Evolutionary conservation across 495 filamentous ascomycete species (phyloP), one percentile per base, ranked within the genome.

Genomic region (Penicillium crystallinum): DNA sequence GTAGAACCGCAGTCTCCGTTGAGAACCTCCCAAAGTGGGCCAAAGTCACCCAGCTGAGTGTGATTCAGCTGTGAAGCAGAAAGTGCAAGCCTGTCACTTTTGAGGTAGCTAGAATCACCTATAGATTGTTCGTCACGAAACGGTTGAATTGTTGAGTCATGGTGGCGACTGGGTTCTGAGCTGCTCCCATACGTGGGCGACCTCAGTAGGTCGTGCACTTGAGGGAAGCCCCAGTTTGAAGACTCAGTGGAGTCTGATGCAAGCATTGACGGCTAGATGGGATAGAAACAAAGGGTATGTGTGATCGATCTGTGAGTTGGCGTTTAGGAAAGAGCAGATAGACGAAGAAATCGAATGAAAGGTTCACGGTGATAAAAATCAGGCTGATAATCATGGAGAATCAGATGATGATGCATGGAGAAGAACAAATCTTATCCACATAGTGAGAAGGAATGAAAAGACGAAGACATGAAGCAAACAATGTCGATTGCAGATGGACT

Each of bases 171-270:
- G 38, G 45, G 42, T 36, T 30, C 18, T 21, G 58, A 37, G 21
- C 42, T 42, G 17, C 55, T 34, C 42, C 49, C 38, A 36, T 62
- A 54, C 27, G 71, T 63, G 56, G 70, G 70, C 18, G 73, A 71
- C 31, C 63, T 57, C n/a, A 78, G 65, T 39, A 80, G 68, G 56
- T 75, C 71, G 55, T 72, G 70, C 61, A 74, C 77, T 55, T 70
- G 64, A 50, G 72, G 61, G 53, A 80, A 76, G 55, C 77, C 75
- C 77, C 77, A 80, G 40, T 55, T 63, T 37, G 69, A 68, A 49
- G 60, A 34, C 40, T 59, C 54, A 18, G 55, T 30, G 27, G 61
- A 52, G 17, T 50, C 47, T 7, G 42, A 48, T 29, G 49, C 23
- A 45, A 43, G 35, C 59, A 65, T 62, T 55, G 63, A 55, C 50